Conservation (phyloP, 176 grass and related monocot species). For the Tuctoria greenei region DNA sequence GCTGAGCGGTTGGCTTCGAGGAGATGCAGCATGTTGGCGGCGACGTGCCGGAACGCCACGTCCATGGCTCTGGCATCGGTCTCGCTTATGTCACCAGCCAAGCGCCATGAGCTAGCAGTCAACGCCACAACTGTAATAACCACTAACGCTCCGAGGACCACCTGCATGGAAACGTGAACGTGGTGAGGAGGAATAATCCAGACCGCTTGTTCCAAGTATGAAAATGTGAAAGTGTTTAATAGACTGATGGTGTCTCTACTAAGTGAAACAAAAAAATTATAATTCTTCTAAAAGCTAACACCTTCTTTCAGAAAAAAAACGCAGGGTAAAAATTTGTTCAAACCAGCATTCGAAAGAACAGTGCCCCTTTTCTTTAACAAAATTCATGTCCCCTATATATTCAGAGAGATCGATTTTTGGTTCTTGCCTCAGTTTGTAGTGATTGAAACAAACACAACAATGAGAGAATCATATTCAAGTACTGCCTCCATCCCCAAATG, state of each 20-base stretch:
- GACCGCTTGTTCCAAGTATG: background rate
- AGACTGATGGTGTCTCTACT: too few relatives aligned
- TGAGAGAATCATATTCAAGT: too few relatives aligned
- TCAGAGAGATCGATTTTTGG: background rate
- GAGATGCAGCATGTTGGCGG: constrained; percentile 18
- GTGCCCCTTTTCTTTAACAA: background rate
- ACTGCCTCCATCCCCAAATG: too few relatives aligned
- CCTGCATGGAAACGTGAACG: background rate
- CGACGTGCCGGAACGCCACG: background rate
- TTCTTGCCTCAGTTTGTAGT: background rate
- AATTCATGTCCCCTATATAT: background rate
- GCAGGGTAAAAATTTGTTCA: too few relatives aligned
- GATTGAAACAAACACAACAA: background rate
- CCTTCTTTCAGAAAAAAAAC: too few relatives aligned
- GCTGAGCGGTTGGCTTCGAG: constrained; percentile 18
- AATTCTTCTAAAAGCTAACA: too few relatives aligned
- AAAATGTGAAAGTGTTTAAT: too few relatives aligned
- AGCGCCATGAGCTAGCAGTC: background rate
- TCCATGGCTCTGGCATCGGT: background rate
- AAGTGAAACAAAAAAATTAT: too few relatives aligned
- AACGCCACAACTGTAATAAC: background rate
- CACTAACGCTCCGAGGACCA: background rate
- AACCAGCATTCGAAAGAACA: background rate
- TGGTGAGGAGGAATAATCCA: background rate
- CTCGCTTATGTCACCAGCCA: background rate